Evolutionary conservation across 306 rosid species (phyloP).

Genomic region (Carpinus viminea): DNA sequence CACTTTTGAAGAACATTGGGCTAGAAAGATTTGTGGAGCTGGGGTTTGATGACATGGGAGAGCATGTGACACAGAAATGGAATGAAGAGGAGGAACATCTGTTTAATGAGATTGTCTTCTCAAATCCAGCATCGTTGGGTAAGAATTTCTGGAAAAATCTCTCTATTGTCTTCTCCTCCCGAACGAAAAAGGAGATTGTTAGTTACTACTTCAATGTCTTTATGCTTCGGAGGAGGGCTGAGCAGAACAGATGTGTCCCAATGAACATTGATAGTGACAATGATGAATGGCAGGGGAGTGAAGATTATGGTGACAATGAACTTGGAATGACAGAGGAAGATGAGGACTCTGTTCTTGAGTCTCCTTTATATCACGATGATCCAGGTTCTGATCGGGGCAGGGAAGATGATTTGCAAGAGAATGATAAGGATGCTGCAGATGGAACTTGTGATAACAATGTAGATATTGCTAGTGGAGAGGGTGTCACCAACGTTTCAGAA

Average conservation of each 20-base stretch:
- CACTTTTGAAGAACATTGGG: conserved; percentile 48
- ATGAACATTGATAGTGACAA: conserved; percentile 74
- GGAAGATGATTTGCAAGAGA: conserved; percentile 43
- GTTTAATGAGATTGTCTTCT: conserved; percentile 64
- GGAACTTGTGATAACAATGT: conserved; percentile 27
- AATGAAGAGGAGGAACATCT: conserved; percentile 64
- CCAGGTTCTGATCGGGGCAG: conserved; percentile 23
- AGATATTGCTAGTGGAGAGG: conserved; percentile 22
- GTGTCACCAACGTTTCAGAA: conserved; percentile 32
- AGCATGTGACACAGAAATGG: conserved; percentile 73
- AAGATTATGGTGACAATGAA: conserved; percentile 53
- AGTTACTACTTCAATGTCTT: conserved; percentile 91
- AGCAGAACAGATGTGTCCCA: conserved; percentile 66
- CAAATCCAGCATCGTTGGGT: conserved; percentile 62
- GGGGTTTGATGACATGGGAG: conserved; percentile 81
- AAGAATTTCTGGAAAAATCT: conserved; percentile 78
- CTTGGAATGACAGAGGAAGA: conserved; percentile 50
- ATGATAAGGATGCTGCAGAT: conserved; percentile 40
- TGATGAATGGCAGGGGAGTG: conserved; percentile 80
- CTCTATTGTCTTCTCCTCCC: conserved; percentile 57
- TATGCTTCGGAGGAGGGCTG: conserved; percentile 75
- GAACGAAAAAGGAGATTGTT: conserved; percentile 72
- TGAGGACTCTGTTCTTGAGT: conserved; percentile 70
- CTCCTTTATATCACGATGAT: conserved; percentile 46
- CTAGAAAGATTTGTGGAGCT: conserved; percentile 47